Evolutionary conservation across 257 asterid species (phyloP), one percentile per base, ranked within the genome.

Genomic region (Agastache rugosa): DNA sequence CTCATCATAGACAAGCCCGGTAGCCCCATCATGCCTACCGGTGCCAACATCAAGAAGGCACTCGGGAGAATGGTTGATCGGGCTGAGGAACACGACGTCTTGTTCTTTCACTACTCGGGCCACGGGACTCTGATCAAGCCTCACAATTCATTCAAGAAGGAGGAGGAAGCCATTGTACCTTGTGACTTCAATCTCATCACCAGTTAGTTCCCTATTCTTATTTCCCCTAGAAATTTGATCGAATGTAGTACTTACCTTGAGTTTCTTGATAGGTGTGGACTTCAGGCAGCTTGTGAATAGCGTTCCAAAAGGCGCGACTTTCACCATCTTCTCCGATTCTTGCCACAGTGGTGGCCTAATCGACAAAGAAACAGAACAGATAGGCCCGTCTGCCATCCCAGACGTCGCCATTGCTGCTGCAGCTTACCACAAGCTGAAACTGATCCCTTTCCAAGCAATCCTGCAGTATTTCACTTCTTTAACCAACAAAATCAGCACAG

Each of bases 311-410:
- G 93, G 94, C 34, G 94, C 91, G 39, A 85, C 86, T 11, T 91
- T 93, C 88, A 91, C 96, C 17, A 85, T 93, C 74, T 83, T 93
- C 67, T 93, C 97, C 0, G 98, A 93, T 73, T 93, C 97, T 42
- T 93, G 98, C 77, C 97, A 90, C 74, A 90, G 97, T 3, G 97
- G 97, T 50, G 98, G 98, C 1, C 93, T 93, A 6, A 93, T 93
- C 7, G 97, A 93, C 91, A 89, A 93, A 78, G 97, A 93, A 71
- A 89, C 87, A 7, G 95, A 93, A 81, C 97, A 93, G 74, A 87
- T 90, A 11, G 94, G 98, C 67, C 96, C 96, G 12, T 81, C 80
- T 23, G 64, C 44, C 2, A 47, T 14, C 31, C 63, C 75, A 9
- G 61, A 59, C 1, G 7, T 16, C 6, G 44, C 47, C 63, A 5